These are phyloP conservation scores for Fusarium beomiforme DNA, from an alignment of 2,329 filamentous ascomycete genomes.

Conservation along the genomic window DNA sequence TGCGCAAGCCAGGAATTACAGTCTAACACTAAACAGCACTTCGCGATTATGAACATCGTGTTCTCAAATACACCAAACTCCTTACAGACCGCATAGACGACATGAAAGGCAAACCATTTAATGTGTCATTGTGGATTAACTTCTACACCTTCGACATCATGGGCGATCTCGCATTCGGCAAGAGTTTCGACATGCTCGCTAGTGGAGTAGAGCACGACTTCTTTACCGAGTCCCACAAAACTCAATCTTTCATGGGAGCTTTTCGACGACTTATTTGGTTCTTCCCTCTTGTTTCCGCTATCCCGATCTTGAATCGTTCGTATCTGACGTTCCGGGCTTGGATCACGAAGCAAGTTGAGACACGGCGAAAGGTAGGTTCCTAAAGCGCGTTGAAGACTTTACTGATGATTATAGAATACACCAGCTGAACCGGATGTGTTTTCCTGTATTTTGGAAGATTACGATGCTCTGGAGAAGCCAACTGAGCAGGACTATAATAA, in stretches of 20 bases:
- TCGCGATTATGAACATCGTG: conserved; percentile 22
- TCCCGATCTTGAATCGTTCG: background rate
- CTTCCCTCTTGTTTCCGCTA: background rate
- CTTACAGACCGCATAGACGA: background rate
- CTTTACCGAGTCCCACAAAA: background rate
- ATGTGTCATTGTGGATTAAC: conserved; percentile 7
- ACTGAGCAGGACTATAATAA: background rate
- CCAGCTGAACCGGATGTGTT: conserved; percentile 13
- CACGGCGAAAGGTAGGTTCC: background rate
- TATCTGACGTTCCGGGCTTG: background rate
- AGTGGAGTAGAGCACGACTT: conserved; percentile 1
- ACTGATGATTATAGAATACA: background rate
- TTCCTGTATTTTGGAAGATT: conserved; percentile 8
- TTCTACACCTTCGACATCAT: conserved; percentile 32
- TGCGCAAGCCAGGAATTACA: accelerated
- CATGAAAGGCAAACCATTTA: background rate
- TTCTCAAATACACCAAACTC: conserved; percentile 5
- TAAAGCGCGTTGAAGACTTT: accelerated
- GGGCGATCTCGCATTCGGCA: conserved; percentile 26
- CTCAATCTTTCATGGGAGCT: background rate
- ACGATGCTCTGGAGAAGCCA: background rate
- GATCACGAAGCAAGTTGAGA: background rate
- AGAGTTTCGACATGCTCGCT: conserved; percentile 22
- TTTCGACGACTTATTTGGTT: background rate
- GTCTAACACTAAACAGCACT: background rate